Evolutionary conservation across 257 asterid genomes (phyloP).

Genomic region (Solanum raphanifolium): DNA sequence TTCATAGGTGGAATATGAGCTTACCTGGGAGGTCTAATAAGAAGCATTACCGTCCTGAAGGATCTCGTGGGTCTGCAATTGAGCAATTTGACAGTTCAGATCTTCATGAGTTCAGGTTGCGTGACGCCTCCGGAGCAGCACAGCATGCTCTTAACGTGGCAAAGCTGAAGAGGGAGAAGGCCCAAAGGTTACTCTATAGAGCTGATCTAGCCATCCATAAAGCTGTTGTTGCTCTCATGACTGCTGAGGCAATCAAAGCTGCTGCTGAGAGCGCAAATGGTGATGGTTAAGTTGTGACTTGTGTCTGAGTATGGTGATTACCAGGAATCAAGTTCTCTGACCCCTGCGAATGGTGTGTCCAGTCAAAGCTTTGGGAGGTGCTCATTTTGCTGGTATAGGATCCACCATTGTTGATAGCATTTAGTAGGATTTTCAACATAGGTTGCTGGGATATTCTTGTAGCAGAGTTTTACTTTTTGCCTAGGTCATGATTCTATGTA

Average conservation of each 20-base stretch:
- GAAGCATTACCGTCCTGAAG: slow-evolving; percentile 26
- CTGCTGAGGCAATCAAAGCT: slow-evolving; percentile 70
- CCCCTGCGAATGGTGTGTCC: slow-evolving; percentile 9
- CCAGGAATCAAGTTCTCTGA: neutral
- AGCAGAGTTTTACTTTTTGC: slow-evolving; percentile 24
- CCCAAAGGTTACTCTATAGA: slow-evolving; percentile 48
- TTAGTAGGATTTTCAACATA: slow-evolving; percentile 14
- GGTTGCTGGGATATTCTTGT: slow-evolving; percentile 23
- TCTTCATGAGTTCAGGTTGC: slow-evolving; percentile 54
- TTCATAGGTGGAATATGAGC: slow-evolving; percentile 42
- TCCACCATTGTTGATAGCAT: slow-evolving; percentile 12
- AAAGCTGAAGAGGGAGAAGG: slow-evolving; percentile 73
- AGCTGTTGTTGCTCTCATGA: slow-evolving; percentile 68
- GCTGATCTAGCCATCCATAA: slow-evolving; percentile 82
- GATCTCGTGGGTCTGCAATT: slow-evolving; percentile 21
- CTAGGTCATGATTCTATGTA: slow-evolving; percentile 12
- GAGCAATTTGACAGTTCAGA: slow-evolving; percentile 35
- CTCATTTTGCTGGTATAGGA: neutral
- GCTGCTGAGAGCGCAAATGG: slow-evolving; percentile 22
- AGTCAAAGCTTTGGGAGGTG: neutral
- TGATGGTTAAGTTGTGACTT: slow-evolving; percentile 16
- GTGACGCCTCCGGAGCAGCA: slow-evolving; percentile 64
- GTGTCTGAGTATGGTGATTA: slow-evolving; percentile 8
- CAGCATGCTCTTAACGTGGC: slow-evolving; percentile 52
- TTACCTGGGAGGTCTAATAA: slow-evolving; percentile 42